Base-by-base conservation (phyloP, 352 stramenopile genomes). In the Phytophthora capsici region DNA sequence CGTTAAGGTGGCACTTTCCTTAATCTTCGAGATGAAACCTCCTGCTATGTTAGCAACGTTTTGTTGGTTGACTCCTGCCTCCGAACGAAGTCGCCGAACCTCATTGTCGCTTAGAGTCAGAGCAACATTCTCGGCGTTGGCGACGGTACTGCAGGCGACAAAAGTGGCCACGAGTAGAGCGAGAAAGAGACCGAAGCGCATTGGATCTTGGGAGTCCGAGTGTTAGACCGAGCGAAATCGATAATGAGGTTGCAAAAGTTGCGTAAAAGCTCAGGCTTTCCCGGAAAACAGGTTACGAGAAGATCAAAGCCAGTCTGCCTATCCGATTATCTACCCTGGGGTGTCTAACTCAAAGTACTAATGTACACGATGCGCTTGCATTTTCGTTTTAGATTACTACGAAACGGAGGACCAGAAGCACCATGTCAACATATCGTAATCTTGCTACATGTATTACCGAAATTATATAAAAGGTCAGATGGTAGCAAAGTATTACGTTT, bases 251-350 rank as follows among this genome's bases (percentile, higher is more conserved):
- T 7, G 26, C 26, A 30, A 34, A 4, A 14, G 8, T 34, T 10
- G 4, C 10, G 28, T 30, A 34, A 14, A 14, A 34, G 28, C 10
- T 34, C 28, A 14, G 28, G 28, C 8, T 4, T 34, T 34, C 36
- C 36, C 8, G 36, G 14, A 41, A 19, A n/a, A 41, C 14, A 41
- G 36, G 14, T 41, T 19, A 19, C 9, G 6, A 41, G 36, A 19
- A 41, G 36, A 20, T n/a, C 36, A n/a, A 19, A 19, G n/a, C 20
- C 32, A 8, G 13, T 30, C 38, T 56, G 48, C 48, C 48, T 23
- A 56, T 56, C 48, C 20, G 48, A 46, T n/a, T 44, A 55, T 17
- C 48, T 45, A 16, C 45, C 48, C 48, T 55, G 30, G n/a, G 32
- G n/a, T n/a, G n/a, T n/a, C n/a, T n/a, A n/a, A n/a, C n/a, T n/a